Conservation (phyloP, 768 basidiomycete species). For the Lactarius indigo region DNA sequence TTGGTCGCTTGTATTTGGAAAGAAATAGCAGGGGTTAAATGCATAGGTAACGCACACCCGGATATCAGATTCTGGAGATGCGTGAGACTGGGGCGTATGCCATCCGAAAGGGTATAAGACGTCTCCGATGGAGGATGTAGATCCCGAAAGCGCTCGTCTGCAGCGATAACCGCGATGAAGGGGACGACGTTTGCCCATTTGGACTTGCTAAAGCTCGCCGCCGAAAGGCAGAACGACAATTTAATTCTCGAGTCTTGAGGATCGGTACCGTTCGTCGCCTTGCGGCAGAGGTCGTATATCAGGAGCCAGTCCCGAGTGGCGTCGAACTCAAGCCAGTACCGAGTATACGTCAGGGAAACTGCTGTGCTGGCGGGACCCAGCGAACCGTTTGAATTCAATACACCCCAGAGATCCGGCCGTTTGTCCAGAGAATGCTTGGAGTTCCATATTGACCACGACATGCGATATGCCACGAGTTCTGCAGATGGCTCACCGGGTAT, state of each 20-base stretch:
- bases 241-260: background rate
- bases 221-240: conserved; percentile 8
- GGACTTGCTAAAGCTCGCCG: conserved; percentile 3
- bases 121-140: background rate
- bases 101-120: conserved; percentile 9
- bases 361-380: background rate
- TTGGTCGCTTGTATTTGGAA: background rate
- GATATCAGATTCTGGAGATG: background rate
- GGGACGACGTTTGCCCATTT: background rate
- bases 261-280: background rate
- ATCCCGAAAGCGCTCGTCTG: background rate
- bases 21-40: background rate
- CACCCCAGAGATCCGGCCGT: background rate
- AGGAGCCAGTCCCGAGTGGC: conserved; percentile 9
- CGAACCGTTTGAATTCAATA: background rate
- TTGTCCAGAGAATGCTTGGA: background rate
- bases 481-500: background rate
- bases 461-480: background rate
- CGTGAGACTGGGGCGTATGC: background rate
- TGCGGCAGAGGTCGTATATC: conserved; percentile 12
- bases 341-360: conserved; percentile 3
- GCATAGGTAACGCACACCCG: background rate
- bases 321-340: conserved; percentile 13
- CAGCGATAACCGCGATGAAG: background rate
- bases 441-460: conserved; percentile 9